Evolutionary conservation across 2,329 filamentous ascomycete genomes (phyloP).

Genomic region (Colletotrichum sidae): DNA sequence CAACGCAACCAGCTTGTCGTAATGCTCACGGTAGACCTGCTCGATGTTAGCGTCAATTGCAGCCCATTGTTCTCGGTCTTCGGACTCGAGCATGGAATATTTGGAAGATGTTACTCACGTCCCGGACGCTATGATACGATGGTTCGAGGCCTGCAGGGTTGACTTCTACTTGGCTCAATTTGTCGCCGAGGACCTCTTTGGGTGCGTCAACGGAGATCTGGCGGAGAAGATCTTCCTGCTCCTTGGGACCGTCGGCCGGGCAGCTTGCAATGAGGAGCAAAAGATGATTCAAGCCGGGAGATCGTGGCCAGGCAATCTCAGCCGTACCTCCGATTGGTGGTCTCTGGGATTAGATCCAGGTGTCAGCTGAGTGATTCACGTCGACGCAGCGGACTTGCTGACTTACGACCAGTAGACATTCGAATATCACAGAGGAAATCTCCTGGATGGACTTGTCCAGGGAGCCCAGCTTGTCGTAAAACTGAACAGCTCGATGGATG

Average conservation of each 20-base stretch:
- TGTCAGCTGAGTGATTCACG: background rate
- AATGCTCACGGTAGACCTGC: constrained; percentile 26
- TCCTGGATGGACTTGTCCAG: constrained; percentile 15
- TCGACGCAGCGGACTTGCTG: no score
- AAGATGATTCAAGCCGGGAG: constrained; percentile 9
- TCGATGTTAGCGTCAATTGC: background rate
- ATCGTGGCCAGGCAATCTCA: constrained; percentile 27
- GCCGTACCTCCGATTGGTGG: constrained; percentile 15
- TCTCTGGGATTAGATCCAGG: background rate
- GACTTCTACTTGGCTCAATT: constrained; percentile 1
- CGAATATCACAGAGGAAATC: constrained; percentile 16
- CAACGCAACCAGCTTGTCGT: constrained; percentile 9
- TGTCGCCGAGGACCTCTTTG: background rate
- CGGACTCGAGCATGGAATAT: no score
- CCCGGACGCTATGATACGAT: constrained; percentile 10
- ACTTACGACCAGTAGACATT: constrained; percentile 21
- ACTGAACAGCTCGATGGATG: constrained; percentile 7
- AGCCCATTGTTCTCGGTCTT: no score
- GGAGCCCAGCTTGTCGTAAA: constrained; percentile 11
- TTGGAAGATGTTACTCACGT: background rate
- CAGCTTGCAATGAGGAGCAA: constrained; percentile 20
- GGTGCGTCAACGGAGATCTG: constrained; percentile 16
- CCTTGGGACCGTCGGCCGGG: constrained; percentile 15
- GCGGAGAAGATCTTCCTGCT: constrained; percentile 13
- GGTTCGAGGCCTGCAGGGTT: constrained; percentile 27